Evolutionary conservation across 306 rosid genomes (phyloP).

Genomic region (Medicago arabica): DNA sequence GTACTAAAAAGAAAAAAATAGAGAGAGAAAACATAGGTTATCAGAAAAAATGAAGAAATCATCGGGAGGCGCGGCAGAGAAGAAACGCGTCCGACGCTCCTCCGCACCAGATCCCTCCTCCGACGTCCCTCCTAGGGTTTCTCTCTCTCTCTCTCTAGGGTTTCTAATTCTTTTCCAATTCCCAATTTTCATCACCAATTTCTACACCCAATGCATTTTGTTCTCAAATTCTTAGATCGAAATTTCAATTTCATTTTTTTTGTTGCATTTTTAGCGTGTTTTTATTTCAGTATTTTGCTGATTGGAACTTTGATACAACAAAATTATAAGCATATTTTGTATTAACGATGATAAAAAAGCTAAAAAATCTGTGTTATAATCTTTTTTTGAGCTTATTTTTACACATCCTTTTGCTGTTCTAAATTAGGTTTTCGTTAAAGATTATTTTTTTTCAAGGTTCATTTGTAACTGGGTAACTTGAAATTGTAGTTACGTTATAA

Average conservation of each 20-base stretch:
- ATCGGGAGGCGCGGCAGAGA: constrained; percentile 87
- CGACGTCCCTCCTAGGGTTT: constrained; percentile 87
- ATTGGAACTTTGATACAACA: constrained; percentile 6
- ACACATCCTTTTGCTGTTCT: background rate
- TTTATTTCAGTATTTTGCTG: constrained; percentile 28
- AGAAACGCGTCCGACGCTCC: constrained; percentile 90
- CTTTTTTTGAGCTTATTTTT: constrained; percentile 26
- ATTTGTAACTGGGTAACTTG: constrained; percentile 4
- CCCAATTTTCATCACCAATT: background rate
- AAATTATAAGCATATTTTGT: background rate
- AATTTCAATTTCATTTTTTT: constrained; percentile 3
- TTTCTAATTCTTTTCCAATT: constrained; percentile 27
- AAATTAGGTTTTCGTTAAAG: background rate
- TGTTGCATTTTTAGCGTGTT: background rate
- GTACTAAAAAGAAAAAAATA: background rate
- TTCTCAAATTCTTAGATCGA: constrained; percentile 21
- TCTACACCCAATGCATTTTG: background rate
- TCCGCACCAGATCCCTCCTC: constrained; percentile 78
- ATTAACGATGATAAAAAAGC: background rate
- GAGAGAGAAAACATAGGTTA: constrained; percentile 14
- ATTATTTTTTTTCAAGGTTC: background rate
- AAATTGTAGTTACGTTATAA: constrained; percentile 16
- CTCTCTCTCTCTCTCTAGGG: constrained; percentile 45
- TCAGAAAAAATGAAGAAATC: constrained; percentile 73
- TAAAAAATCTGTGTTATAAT: background rate